Evolutionary conservation across 2,329 filamentous ascomycete genomes (phyloP).

Genomic region (Alternaria brassicae): DNA sequence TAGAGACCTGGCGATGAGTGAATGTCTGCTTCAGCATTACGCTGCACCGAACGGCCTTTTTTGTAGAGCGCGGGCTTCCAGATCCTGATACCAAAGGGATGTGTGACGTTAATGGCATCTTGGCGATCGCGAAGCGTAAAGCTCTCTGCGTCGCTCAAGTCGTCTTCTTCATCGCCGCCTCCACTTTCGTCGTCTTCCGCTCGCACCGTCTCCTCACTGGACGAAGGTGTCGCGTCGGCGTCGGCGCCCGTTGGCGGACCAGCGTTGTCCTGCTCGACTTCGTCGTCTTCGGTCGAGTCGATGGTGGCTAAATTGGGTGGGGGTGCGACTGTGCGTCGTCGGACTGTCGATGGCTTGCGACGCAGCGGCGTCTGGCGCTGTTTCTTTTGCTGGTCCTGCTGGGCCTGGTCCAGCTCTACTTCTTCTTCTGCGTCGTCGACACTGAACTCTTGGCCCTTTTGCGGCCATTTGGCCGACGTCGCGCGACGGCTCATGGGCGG

Average conservation of each 20-base stretch:
- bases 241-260: constrained; percentile 34
- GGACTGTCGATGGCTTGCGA: constrained; percentile 60
- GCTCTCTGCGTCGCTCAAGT: constrained; percentile 91
- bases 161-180: constrained; percentile 69
- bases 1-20: constrained; percentile 90
- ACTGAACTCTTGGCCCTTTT: constrained; percentile 86
- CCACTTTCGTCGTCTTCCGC: constrained; percentile 54
- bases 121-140: constrained; percentile 97
- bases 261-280: constrained; percentile 48
- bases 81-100: constrained; percentile 97
- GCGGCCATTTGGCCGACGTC: constrained; percentile 76
- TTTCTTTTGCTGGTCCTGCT: constrained; percentile 41
- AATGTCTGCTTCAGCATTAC: constrained; percentile 94
- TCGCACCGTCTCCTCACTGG: constrained; percentile 50
- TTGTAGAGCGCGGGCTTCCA: constrained; percentile 99
- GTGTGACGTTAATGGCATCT: constrained; percentile 97
- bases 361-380: constrained; percentile 51
- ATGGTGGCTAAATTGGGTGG: constrained; percentile 58
- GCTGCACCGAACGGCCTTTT: constrained; percentile 94
- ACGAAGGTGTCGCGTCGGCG: constrained; percentile 38
- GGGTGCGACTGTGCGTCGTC: constrained; percentile 58
- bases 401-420: constrained; percentile 71
- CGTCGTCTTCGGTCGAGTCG: constrained; percentile 59
- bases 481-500: constrained; percentile 75
- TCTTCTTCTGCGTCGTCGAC: constrained; percentile 87